These are phyloP conservation scores for Hymenoscyphus repandus DNA, from an alignment of 2,329 filamentous ascomycete species.

Conservation along the genomic window DNA sequence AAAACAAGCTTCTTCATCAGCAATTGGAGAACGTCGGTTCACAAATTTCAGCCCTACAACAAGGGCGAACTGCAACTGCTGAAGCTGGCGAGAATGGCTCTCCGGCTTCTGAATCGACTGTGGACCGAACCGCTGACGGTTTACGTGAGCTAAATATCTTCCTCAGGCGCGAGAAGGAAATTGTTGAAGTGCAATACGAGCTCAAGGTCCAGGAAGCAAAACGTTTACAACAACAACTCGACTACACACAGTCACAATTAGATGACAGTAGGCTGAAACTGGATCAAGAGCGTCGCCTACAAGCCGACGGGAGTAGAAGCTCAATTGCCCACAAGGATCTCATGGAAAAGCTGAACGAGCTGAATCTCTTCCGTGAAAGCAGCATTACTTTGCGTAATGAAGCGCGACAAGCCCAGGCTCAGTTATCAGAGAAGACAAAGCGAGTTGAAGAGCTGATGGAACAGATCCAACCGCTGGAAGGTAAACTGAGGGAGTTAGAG, in stretches of 20 bases:
- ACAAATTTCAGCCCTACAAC: slow-evolving; percentile 76
- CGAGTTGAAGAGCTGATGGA: slow-evolving; percentile 69
- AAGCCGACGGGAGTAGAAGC: slow-evolving; percentile 67
- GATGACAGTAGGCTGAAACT: slow-evolving; percentile 86
- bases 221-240: slow-evolving; percentile 82
- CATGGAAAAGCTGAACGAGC: slow-evolving; percentile 89
- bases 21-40: slow-evolving; percentile 79
- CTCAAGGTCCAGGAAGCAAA: slow-evolving; percentile 83
- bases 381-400: slow-evolving; percentile 87
- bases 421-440: slow-evolving; percentile 67
- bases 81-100: slow-evolving; percentile 45
- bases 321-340: slow-evolving; percentile 81
- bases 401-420: slow-evolving; percentile 69
- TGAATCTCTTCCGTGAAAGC: slow-evolving; percentile 94
- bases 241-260: slow-evolving; percentile 80
- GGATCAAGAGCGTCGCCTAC: slow-evolving; percentile 76
- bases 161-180: slow-evolving; percentile 92
- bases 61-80: slow-evolving; percentile 57
- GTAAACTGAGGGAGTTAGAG: slow-evolving; percentile 74
- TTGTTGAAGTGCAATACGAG: slow-evolving; percentile 93
- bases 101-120: slow-evolving; percentile 35
- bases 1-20: slow-evolving; percentile 85
- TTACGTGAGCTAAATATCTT: slow-evolving; percentile 89
- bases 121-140: slow-evolving; percentile 62
- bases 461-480: slow-evolving; percentile 77